Evolutionary conservation across 257 asterid species (phyloP), one percentile per base, ranked within the genome.

Genomic region (Echites panduratus): DNA sequence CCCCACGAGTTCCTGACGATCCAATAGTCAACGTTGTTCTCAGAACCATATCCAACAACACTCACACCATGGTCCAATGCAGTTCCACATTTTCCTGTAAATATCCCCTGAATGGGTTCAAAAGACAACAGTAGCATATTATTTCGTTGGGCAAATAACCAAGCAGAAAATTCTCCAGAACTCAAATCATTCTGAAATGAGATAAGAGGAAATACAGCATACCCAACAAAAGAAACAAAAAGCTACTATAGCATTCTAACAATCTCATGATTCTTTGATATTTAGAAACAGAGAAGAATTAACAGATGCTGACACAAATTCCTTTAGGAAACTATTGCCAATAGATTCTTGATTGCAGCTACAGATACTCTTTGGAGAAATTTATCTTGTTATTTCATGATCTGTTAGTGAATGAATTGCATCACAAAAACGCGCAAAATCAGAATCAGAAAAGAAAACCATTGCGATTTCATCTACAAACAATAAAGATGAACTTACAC

Each of bases 1-100:
- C 96, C 97, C 91, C 95, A 92, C 0, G 97, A 92, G 87, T 92
- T 92, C 80, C 91, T 81, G 2, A 92, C 89, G 0, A 89, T 88
- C 96, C 96, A 89, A 61, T 87, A 92, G 58, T 92, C 95, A 0
- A 64, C 9, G 13, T 87, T 91, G 6, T 80, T 66, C 70, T 83
- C 93, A 1, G 79, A 66, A 24, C 96, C 96, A 22, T 89, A 89
- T 6, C 97, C 97, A 13, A 91, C 95, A 27, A 71, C 91, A 53
- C 41, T 79, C 76, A 89, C 97, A 50, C 97, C 97, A n/a, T 91
- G 97, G 78, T 91, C 96, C 74, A 89, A 76, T 49, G 61, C 53
- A 10, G 71, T 44, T 20, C 96, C 93, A 65, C 97, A 91, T 58
- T 29, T 22, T 5, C 96, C 96, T 0, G 76, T 83, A 77, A 91